Evolutionary conservation across 805 yeast species (phyloP), one percentile per base, ranked within the genome.

Genomic region (Candida sphagnicola): DNA sequence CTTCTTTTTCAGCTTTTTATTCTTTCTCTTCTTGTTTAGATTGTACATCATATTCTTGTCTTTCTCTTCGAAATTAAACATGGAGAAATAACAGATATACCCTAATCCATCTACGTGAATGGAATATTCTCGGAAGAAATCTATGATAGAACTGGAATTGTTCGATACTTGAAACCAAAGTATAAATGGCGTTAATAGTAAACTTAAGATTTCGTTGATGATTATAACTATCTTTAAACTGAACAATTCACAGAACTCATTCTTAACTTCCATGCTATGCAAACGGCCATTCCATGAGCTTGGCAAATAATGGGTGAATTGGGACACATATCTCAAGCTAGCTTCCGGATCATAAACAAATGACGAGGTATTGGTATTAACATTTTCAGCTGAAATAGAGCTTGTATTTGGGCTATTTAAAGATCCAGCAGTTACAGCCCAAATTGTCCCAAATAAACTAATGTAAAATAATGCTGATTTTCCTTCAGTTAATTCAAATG

Each of bases 91-190:
- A 55, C 98, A 91, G 28, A 93, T 95, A 53, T 90, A 84, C 0
- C 99, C 99, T 29, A 93, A 67, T 0, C 96, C 98, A 63, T 90
- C 97, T 34, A 90, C 87, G 57, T 91, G 93, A 10, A 89, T 81
- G 10, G 95, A 81, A 48, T 78, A 83, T 42, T 91, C 97, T 40
- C 98, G 67, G 59, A 91, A 87, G 54, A 93, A 93, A 54, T 93
- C 98, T 23, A 93, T 77, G 32, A 93, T 84, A 18, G 78, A 71
- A 19, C 85, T 90, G 11, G 91, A 69, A 18, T 79, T 73, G 36
- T 74, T 73, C 3, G 96, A 88, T 18, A 93, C 66, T 14, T 87
- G 78, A 54, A 83, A 80, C 85, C 95, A 89, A 14, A 93, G 64
- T n/a, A 93, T 77, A 44, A 89, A 85, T 1, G 99, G 99, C 1